A percentile compares a stretch with the other conserved stretches of the same genome.
These are phyloP conservation scores for Pythium aquatile DNA, from an alignment of 352 stramenopile genomes.

Conservation along the genomic window DNA sequence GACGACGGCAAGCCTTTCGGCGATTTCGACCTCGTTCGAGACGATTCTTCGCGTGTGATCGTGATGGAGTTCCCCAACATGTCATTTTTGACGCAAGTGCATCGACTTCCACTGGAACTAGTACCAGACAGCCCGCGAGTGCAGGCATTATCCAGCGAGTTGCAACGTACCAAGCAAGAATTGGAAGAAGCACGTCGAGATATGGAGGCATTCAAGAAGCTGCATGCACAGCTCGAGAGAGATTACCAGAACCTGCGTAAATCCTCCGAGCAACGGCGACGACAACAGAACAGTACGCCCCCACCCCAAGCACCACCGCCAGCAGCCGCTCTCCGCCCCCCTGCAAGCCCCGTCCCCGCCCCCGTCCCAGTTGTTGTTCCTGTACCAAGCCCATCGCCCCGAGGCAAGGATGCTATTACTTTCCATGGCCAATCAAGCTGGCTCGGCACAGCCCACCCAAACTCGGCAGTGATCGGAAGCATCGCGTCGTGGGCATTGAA, in stretches of 20 bases:
- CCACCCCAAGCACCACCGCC: background rate
- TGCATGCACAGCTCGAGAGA: background rate
- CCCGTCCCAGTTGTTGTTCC: background rate
- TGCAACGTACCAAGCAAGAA: background rate
- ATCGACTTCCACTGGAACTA: background rate
- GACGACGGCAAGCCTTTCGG: background rate
- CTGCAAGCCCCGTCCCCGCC: background rate
- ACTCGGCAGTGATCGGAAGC: background rate
- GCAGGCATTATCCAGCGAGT: background rate
- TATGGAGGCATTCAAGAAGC: background rate
- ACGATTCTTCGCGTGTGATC: background rate
- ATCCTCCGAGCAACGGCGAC: background rate
- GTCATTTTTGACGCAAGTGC: background rate
- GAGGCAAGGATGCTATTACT: background rate
- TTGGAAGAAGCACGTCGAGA: background rate
- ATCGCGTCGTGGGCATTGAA: background rate
- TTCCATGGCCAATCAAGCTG: conserved; percentile 1
- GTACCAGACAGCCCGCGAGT: background rate
- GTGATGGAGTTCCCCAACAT: background rate
- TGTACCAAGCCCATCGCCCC: background rate
- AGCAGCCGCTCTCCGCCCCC: too few relatives aligned
- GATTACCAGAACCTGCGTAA: background rate
- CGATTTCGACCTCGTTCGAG: background rate
- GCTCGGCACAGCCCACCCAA: background rate
- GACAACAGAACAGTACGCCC: background rate